Percentiles rank a stretch among this genome's conserved stretches.
phyloP scores from a whole-genome alignment of 164 flowering plant genomes.

The Cinnamomum micranthum region DNA sequence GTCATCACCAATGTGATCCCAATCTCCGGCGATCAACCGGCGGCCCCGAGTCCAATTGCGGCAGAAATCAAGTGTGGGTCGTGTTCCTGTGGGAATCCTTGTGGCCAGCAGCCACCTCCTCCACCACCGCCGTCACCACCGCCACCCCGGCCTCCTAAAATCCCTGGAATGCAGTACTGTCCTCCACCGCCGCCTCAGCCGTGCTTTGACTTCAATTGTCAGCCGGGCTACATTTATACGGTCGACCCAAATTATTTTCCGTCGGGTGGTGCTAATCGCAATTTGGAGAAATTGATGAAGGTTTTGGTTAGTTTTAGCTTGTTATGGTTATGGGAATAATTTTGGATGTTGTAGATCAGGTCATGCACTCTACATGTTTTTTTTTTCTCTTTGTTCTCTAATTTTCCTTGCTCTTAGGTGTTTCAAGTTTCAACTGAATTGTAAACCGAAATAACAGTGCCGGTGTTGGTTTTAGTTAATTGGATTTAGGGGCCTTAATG shows the following conservation, averaged over 20 bases:
- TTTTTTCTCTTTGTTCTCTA: neutral
- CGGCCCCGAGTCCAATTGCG: constrained; percentile 4
- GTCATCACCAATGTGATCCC: neutral
- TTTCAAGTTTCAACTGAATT: neutral
- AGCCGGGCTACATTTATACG: constrained; percentile 12
- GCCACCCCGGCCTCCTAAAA: constrained; percentile 3
- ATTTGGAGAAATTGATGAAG: neutral
- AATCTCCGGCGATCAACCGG: neutral
- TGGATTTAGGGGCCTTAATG: neutral
- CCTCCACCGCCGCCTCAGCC: constrained; percentile 20
- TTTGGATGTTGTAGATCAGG: neutral
- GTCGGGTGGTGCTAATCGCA: neutral
- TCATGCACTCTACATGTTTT: neutral
- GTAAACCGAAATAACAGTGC: neutral
- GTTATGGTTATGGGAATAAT: neutral
- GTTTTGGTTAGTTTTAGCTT: constrained; percentile 2
- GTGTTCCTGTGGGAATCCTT: constrained; percentile 22
- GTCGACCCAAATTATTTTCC: constrained; percentile 4
- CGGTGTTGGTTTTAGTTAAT: neutral
- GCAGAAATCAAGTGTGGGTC: constrained; percentile 15
- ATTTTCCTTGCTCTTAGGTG: neutral
- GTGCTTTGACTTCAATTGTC: neutral
- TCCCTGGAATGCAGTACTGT: constrained; percentile 6
- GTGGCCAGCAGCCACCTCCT: constrained; percentile 5
- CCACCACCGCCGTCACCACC: constrained; percentile 11